A percentile compares a stretch with the other conserved stretches of the same genome.
Conservation (phyloP, 2,329 filamentous ascomycete species). For the Fusarium acutatum region DNA sequence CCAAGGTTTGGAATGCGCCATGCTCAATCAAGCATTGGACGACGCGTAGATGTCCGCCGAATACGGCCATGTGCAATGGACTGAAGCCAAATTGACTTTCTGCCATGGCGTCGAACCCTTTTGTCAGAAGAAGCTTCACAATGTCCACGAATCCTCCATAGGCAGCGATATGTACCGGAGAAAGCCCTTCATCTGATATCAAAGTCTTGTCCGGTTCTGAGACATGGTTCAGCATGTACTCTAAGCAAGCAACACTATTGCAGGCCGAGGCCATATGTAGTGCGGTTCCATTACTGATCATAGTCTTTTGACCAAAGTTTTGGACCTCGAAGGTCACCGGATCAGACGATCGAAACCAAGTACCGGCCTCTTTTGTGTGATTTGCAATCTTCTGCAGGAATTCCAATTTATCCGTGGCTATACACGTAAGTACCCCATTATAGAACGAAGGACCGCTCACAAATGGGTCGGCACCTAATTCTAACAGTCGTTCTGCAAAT, state of each 20-base stretch:
- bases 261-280: background rate
- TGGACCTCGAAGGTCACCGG: background rate
- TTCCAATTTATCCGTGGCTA: too few relatives aligned
- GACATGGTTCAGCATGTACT: background rate
- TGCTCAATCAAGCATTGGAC: background rate
- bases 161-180: background rate
- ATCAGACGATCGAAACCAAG: background rate
- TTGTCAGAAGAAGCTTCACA: background rate
- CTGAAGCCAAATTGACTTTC: background rate
- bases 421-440: too few relatives aligned
- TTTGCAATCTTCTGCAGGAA: background rate
- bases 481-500: too few relatives aligned
- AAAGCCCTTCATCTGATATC: background rate
- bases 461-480: too few relatives aligned
- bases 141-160: accelerated
- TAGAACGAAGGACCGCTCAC: too few relatives aligned
- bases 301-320: background rate
- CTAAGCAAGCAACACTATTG: background rate
- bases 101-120: background rate
- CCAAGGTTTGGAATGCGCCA: background rate
- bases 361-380: too few relatives aligned
- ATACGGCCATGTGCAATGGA: background rate
- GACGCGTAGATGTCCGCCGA: accelerated
- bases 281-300: background rate
- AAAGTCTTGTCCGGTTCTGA: background rate